Conservation (phyloP, 1,284 basidiomycete genomes). For the Filobasidium uniguttulatum region DNA sequence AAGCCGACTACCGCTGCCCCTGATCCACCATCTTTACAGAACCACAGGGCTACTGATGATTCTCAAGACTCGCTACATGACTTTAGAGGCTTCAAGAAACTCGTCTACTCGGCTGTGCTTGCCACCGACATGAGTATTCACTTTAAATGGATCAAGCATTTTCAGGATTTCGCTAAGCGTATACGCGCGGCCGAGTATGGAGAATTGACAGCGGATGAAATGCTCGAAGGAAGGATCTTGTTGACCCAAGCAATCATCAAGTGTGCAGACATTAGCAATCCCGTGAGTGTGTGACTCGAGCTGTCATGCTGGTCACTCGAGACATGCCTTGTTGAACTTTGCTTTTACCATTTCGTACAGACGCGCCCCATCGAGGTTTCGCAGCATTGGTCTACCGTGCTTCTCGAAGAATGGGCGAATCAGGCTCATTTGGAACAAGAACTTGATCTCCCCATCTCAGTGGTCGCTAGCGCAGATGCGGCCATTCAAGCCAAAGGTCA, state of each 20-base stretch:
- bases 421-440: constrained; percentile 70
- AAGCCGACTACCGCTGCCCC: constrained; percentile 5
- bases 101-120: constrained; percentile 64
- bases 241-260: constrained; percentile 86
- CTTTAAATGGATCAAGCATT: constrained; percentile 61
- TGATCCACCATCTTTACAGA: constrained; percentile 4
- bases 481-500: constrained; percentile 64
- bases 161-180: constrained; percentile 39
- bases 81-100: constrained; percentile 50
- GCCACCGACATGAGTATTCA: constrained; percentile 91
- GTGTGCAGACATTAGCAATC: constrained; percentile 92
- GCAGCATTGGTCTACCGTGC: constrained; percentile 73
- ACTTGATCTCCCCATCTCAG: constrained; percentile 59
- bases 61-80: constrained; percentile 17
- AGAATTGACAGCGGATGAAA: constrained; percentile 13
- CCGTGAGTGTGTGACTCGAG: too few relatives aligned
- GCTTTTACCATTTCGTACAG: constrained; percentile 38
- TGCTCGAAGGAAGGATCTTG: constrained; percentile 47
- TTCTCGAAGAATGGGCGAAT: constrained; percentile 76
- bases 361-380: constrained; percentile 80
- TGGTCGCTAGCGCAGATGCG: constrained; percentile 48
- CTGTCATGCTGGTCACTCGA: constrained; percentile 1
- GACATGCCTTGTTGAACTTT: not conserved
- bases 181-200: constrained; percentile 16
- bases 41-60: constrained; percentile 5